Conservation (phyloP, 768 basidiomycete species). For the Lyophyllum decastes region DNA sequence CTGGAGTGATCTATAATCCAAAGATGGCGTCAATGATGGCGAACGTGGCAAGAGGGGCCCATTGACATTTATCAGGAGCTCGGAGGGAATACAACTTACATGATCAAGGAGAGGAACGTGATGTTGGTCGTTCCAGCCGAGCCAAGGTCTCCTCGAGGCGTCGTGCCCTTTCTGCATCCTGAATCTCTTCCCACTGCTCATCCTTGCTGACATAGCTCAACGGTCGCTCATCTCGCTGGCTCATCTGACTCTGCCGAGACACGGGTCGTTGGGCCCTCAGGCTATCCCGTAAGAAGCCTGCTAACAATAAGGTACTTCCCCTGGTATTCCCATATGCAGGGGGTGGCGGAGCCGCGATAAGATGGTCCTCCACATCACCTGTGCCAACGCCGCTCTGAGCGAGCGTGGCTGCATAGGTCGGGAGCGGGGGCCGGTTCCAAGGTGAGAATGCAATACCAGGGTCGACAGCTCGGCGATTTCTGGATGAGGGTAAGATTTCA, state of each 20-base stretch:
- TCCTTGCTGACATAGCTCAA: constrained; percentile 56
- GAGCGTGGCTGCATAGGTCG: constrained; percentile 72
- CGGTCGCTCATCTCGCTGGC: constrained; percentile 40
- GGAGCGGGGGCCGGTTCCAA: constrained; percentile 71
- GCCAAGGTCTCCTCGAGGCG: constrained; percentile 58
- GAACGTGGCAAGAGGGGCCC: neutral
- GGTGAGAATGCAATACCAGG: constrained; percentile 52
- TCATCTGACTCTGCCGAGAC: constrained; percentile 35
- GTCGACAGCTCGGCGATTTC: constrained; percentile 25
- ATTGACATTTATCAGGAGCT: neutral
- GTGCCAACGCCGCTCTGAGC: constrained; percentile 69
- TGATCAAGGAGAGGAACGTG: constrained; percentile 8
- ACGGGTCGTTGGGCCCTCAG: constrained; percentile 49
- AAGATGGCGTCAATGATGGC: neutral
- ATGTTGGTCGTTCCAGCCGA: constrained; percentile 36
- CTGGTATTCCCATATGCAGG: constrained; percentile 79
- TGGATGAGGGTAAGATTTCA: constrained; percentile 47
- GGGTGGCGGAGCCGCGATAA: constrained; percentile 68
- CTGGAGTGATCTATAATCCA: neutral
- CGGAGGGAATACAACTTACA: neutral
- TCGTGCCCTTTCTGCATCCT: constrained; percentile 53
- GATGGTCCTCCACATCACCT: constrained; percentile 73
- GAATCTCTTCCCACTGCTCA: constrained; percentile 57
- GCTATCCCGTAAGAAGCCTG: constrained; percentile 50
- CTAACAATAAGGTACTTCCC: constrained; percentile 63